Evolutionary conservation across 83 land plant genomes (phyloP).

Genomic region (Isoetes engelmannii): DNA sequence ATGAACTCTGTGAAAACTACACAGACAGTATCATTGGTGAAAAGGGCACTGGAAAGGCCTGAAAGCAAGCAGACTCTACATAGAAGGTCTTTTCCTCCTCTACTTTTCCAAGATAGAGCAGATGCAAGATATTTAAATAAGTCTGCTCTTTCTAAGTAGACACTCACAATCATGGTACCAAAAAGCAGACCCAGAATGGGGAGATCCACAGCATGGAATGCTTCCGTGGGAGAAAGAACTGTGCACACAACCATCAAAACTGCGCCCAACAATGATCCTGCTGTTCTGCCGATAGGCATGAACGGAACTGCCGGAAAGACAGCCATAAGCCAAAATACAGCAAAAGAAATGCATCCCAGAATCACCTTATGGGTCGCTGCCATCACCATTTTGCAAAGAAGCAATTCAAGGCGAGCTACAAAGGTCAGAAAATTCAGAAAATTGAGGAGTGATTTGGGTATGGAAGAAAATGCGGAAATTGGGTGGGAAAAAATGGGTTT

Average conservation of each 20-base stretch:
- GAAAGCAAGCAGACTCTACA: constrained; percentile 58
- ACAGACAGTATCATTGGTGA: constrained; percentile 73
- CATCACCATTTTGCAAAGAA: neutral
- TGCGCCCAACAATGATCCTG: constrained; percentile 67
- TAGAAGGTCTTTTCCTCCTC: constrained; percentile 61
- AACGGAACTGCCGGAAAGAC: constrained; percentile 71
- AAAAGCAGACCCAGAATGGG: constrained; percentile 62
- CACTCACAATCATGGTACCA: constrained; percentile 66
- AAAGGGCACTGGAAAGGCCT: constrained; percentile 63
- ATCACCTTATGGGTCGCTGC: constrained; percentile 15
- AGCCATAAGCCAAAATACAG: constrained; percentile 59
- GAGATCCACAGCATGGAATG: constrained; percentile 59
- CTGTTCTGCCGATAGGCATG: constrained; percentile 68
- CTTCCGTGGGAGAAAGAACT: constrained; percentile 52
- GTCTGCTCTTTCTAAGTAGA: constrained; percentile 57
- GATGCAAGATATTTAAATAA: constrained; percentile 53
- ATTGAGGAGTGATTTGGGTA: neutral
- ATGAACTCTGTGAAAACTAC: constrained; percentile 72
- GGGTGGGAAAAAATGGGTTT: constrained; percentile 34
- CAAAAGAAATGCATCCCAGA: constrained; percentile 54
- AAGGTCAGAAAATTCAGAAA: neutral
- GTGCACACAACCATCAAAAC: constrained; percentile 61
- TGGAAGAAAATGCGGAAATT: constrained; percentile 30
- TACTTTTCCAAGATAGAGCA: constrained; percentile 58
- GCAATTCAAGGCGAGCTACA: constrained; percentile 9